Conservation (phyloP, 768 basidiomycete species). For the Suillus subalutaceus region DNA sequence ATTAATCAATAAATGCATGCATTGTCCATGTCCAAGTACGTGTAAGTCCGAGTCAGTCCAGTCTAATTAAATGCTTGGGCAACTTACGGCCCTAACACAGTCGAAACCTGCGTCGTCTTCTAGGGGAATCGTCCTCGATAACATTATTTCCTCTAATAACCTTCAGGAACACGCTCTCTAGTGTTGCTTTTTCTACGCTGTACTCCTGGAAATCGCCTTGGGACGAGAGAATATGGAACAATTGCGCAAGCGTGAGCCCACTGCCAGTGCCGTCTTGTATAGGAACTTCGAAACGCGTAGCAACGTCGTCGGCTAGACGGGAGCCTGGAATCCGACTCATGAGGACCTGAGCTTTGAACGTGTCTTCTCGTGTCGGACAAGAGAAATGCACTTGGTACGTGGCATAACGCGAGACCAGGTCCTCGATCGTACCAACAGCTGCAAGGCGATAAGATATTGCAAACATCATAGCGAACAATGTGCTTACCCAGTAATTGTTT, state of each 20-base stretch:
- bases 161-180: constrained; percentile 76
- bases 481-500: constrained; percentile 64
- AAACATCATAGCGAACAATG: background rate
- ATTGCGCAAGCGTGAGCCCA: constrained; percentile 51
- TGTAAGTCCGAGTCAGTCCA: background rate
- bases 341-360: constrained; percentile 55
- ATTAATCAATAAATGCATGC: background rate
- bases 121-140: constrained; percentile 44
- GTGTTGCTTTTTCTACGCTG: constrained; percentile 67
- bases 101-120: constrained; percentile 15
- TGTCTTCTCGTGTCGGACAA: constrained; percentile 64
- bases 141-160: constrained; percentile 67
- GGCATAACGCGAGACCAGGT: constrained; percentile 66
- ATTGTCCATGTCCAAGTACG: background rate
- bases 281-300: constrained; percentile 76
- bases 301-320: constrained; percentile 71
- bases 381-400: constrained; percentile 80
- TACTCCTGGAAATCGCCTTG: constrained; percentile 63
- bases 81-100: constrained; percentile 14
- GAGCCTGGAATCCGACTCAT: constrained; percentile 67
- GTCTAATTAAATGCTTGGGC: background rate
- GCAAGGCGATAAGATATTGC: background rate
- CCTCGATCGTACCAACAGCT: constrained; percentile 71
- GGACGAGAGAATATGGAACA: constrained; percentile 59
- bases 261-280: constrained; percentile 29